Evolutionary conservation across 1,139 yeast species (phyloP).

Genomic region (Ogataea hybrid): DNA sequence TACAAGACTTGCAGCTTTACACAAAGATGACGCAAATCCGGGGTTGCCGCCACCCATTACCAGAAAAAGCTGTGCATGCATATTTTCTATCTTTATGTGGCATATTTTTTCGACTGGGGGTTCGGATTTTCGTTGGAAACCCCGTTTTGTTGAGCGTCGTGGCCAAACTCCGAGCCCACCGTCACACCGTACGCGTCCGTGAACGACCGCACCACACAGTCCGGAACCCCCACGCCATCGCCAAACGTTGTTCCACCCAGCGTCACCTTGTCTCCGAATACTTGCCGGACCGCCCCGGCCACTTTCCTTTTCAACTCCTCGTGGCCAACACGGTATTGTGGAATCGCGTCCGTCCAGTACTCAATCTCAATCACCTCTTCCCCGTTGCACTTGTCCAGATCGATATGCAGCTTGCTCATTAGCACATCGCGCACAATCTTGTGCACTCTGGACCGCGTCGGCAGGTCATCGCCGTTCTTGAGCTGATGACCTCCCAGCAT

Average conservation of each 20-base stretch:
- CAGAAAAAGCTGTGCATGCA: background rate
- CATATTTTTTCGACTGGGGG: background rate
- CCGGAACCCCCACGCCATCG: slow-evolving; percentile 87
- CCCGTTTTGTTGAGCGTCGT: slow-evolving; percentile 1
- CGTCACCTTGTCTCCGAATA: slow-evolving; percentile 46
- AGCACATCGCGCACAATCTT: slow-evolving; percentile 48
- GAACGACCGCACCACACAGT: slow-evolving; percentile 67
- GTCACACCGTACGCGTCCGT: slow-evolving; percentile 43
- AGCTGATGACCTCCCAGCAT: slow-evolving; percentile 86
- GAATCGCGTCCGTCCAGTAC: slow-evolving; percentile 59
- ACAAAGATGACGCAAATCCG: background rate
- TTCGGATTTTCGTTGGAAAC: slow-evolving; percentile 4
- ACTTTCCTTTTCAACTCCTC: slow-evolving; percentile 42
- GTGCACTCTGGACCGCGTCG: slow-evolving; percentile 43
- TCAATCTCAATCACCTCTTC: slow-evolving; percentile 35
- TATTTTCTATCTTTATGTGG: background rate
- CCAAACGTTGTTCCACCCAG: slow-evolving; percentile 85
- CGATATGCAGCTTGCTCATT: slow-evolving; percentile 47
- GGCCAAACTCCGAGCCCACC: background rate
- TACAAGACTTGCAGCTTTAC: slow-evolving; percentile 1
- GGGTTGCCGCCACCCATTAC: slow-evolving; percentile 1
- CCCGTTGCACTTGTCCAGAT: slow-evolving; percentile 35
- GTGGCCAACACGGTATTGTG: slow-evolving; percentile 80
- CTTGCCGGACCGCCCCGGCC: slow-evolving; percentile 34
- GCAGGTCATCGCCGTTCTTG: slow-evolving; percentile 37